A percentile compares a stretch with the other conserved stretches of the same genome.
Evolutionary conservation across 75 land plant species (phyloP).

Genomic region (Pinus taeda): DNA sequence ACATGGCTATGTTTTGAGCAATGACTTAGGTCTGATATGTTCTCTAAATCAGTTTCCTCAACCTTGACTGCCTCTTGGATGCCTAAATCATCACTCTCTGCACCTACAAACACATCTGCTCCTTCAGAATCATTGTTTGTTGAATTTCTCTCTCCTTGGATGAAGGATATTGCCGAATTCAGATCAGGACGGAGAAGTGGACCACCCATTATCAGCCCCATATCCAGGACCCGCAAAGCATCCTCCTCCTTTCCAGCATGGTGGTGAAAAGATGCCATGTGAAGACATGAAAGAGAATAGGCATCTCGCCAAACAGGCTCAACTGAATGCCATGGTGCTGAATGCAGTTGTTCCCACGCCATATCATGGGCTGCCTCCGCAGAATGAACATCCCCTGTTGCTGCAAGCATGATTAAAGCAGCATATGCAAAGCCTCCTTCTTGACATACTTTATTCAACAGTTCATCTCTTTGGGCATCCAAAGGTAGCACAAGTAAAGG

Average conservation of each 20-base stretch:
- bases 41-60: background rate
- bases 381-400: conserved; percentile 60
- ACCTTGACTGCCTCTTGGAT: background rate
- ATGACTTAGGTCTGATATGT: background rate
- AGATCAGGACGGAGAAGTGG: conserved; percentile 47
- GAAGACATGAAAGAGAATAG: conserved; percentile 82
- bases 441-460: conserved; percentile 15
- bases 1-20: background rate
- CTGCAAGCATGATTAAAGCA: conserved; percentile 40
- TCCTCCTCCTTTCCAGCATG: conserved; percentile 31
- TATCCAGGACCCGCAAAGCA: conserved; percentile 74
- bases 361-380: conserved; percentile 95
- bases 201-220: conserved; percentile 96
- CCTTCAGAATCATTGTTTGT: background rate
- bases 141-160: conserved; percentile 1
- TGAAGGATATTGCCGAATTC: conserved; percentile 33
- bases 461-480: conserved; percentile 1
- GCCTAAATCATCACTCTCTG: background rate
- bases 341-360: conserved; percentile 99
- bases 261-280: conserved; percentile 46
- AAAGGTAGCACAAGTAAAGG: conserved; percentile 2
- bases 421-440: conserved; percentile 81
- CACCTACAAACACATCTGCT: background rate
- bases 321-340: conserved; percentile 90
- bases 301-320: conserved; percentile 87